Conservation (phyloP, 257 asterid species). For the Primulina tabacum region DNA sequence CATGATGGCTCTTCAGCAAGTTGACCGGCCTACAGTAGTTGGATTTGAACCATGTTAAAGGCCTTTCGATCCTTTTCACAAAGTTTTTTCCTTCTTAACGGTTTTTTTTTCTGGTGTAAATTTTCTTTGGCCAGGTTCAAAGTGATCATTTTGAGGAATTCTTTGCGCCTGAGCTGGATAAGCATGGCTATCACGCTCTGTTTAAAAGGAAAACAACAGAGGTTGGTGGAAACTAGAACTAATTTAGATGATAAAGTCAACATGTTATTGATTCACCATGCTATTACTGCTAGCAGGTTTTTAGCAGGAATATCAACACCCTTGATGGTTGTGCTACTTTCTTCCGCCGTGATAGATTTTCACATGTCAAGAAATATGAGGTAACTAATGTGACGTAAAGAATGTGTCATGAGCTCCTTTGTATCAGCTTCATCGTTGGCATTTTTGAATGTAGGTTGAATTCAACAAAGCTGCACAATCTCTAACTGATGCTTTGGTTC, state of each 20-base stretch:
- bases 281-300: slow-evolving; percentile 48
- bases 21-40: neutral
- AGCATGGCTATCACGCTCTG: slow-evolving; percentile 90
- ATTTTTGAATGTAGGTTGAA: slow-evolving; percentile 63
- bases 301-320: slow-evolving; percentile 47
- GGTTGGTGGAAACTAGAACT: slow-evolving; percentile 48
- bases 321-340: slow-evolving; percentile 98
- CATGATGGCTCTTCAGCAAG: neutral
- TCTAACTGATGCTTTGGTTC: slow-evolving; percentile 74
- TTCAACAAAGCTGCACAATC: slow-evolving; percentile 99
- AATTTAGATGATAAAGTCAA: slow-evolving; percentile 11
- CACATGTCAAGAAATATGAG: slow-evolving; percentile 96
- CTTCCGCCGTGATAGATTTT: slow-evolving; percentile 93
- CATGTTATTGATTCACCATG: slow-evolving; percentile 24
- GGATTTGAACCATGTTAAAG: neutral
- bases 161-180: slow-evolving; percentile 93
- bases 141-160: slow-evolving; percentile 89
- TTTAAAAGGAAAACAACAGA: slow-evolving; percentile 78
- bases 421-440: slow-evolving; percentile 14
- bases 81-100: neutral
- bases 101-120: neutral
- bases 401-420: slow-evolving; percentile 22
- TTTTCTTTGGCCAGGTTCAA: slow-evolving; percentile 63
- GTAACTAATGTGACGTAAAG: slow-evolving; percentile 31
- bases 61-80: neutral